These are phyloP conservation scores for Erodium chrysanthum DNA, from an alignment of 441 rosid species.

Conservation along the genomic window DNA sequence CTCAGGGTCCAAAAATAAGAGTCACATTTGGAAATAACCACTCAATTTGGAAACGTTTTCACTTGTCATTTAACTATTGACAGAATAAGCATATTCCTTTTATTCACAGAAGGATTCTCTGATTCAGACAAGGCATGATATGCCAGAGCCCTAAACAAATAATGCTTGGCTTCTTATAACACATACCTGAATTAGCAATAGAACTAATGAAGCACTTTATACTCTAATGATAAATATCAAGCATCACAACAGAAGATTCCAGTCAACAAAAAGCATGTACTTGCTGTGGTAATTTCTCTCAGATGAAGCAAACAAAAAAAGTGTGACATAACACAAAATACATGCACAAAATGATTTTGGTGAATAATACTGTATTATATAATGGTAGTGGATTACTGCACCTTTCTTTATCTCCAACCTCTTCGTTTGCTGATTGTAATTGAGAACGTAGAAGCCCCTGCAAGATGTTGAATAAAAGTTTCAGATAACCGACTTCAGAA, in stretches of 20 bases:
- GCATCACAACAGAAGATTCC: not conserved
- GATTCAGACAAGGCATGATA: not conserved
- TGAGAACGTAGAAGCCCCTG: constrained; percentile 84
- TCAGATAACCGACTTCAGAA: constrained; percentile 8
- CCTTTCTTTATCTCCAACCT: constrained; percentile 66
- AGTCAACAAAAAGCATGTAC: not conserved
- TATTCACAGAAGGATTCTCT: not conserved
- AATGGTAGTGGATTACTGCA: constrained; percentile 15
- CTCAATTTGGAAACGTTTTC: not conserved
- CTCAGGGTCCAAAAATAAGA: too few relatives aligned
- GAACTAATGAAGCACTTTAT: not conserved
- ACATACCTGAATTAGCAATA: not conserved
- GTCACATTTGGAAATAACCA: not conserved
- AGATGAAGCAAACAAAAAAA: not conserved
- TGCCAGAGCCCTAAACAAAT: not conserved
- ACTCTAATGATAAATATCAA: not conserved
- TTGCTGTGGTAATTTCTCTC: not conserved
- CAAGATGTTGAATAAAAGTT: constrained; percentile 22
- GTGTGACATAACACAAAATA: not conserved
- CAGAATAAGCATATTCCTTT: not conserved
- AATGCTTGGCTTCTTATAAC: not conserved
- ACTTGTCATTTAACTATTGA: not conserved
- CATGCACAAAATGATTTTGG: not conserved
- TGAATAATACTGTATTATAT: not conserved
- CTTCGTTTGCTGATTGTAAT: constrained; percentile 84